A percentile compares a stretch with the other conserved stretches of the same genome.
These are phyloP conservation scores for Kandelia obovata DNA, from an alignment of 345 rosid genomes.

Conservation along the genomic window DNA sequence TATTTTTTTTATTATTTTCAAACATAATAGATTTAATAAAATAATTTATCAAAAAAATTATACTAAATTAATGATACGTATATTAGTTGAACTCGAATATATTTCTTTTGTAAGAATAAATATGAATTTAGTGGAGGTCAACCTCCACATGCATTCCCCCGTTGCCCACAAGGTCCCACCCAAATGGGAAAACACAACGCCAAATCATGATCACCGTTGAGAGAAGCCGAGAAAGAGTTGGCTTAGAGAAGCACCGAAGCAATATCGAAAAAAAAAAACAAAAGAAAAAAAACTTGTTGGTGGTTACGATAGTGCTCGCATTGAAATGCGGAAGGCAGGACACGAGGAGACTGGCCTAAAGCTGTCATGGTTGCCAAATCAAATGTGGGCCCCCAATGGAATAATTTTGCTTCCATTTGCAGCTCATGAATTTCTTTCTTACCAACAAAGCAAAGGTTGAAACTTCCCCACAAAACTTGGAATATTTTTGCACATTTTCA, in stretches of 20 bases:
- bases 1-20: too few species aligned
- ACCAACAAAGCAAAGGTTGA: background rate
- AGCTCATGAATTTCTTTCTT: background rate
- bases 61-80: too few species aligned
- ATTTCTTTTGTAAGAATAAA: too few species aligned
- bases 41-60: too few species aligned
- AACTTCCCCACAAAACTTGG: background rate
- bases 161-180: background rate
- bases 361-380: constrained; percentile 12
- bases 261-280: background rate
- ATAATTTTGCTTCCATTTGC: too few species aligned
- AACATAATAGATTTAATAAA: too few species aligned
- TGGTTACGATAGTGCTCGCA: background rate
- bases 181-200: background rate
- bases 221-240: background rate
- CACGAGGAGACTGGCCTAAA: constrained; percentile 14
- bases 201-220: constrained; percentile 1
- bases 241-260: constrained; percentile 18
- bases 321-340: background rate
- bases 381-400: too few species aligned
- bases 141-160: too few species aligned
- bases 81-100: too few species aligned
- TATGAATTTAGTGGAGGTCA: too few species aligned
- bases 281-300: background rate
- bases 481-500: too few species aligned